Evolutionary conservation across 108 stramenopile genomes (phyloP), one percentile per base, ranked within the genome.

Genomic region (Nitzschia sp.): DNA sequence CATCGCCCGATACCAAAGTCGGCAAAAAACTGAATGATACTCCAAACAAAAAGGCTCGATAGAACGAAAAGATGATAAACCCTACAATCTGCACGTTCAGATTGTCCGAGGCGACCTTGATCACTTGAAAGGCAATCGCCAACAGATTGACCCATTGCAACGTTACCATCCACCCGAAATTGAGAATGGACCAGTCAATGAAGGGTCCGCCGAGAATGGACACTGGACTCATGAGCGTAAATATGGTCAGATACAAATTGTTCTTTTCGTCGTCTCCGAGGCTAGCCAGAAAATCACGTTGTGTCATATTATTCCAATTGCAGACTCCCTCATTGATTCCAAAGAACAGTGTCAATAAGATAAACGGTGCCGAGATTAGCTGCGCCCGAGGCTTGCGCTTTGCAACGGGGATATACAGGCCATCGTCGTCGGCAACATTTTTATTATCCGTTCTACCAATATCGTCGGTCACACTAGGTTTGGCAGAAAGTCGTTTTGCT

Each of bases 11-110:
- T 1, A 80, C 2, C 55, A 79, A 66, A 15, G 54, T 56, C 3
- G 82, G 77, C 21, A 80, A 13, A 54, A 60, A 83, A 35, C 74
- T 71, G 31, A 77, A 79, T 19, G 54, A 57, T 1, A 77, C 68
- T 0, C 64, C 49, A 61, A 70, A 83, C 25, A 83, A 28, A 46
- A 83, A 79, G 38, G 57, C 73, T n/a, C 82, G 68, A 34, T 51
- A 83, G 54, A 83, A 70, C 27, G 79, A 72, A 69, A 80, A 83
- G 46, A 83, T 34, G 26, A 80, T 27, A 59, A 83, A 83, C 0
- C 82, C 82, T 25, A 77, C 2, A 48, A 83, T 66, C 60, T 83
- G 78, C 0, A 83, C 82, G 62, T 78, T 73, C 24, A 83, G 56
- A 47, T 61, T 74, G 53, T 2, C 25, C 19, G 30, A 58, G 18